Conservation (phyloP, 345 rosid genomes). For the Trapa bicornis region DNA sequence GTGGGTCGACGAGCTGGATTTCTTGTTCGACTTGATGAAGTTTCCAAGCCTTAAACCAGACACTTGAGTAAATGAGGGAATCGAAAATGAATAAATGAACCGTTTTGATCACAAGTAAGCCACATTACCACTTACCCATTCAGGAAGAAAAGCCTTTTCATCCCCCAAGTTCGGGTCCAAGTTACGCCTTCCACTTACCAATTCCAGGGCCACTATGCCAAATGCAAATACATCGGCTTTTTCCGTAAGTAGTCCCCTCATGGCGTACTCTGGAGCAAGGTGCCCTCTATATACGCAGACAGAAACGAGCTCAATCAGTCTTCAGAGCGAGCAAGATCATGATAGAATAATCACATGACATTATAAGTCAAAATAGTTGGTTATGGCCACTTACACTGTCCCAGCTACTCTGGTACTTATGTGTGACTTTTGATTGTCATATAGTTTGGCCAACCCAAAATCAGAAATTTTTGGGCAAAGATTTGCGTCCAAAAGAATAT, state of each 20-base stretch:
- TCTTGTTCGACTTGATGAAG: too few relatives aligned
- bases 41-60: too few relatives aligned
- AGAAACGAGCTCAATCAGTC: too few relatives aligned
- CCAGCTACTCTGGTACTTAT: constrained; percentile 53
- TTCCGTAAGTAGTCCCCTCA: constrained; percentile 66
- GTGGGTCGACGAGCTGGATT: too few relatives aligned
- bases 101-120: too few relatives aligned
- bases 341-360: too few relatives aligned
- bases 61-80: too few relatives aligned
- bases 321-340: too few relatives aligned
- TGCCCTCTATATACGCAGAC: constrained; percentile 30
- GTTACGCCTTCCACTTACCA: constrained; percentile 60
- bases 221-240: constrained; percentile 65
- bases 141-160: constrained; percentile 50
- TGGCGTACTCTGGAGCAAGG: constrained; percentile 66
- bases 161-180: constrained; percentile 32
- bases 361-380: background rate
- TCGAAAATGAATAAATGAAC: too few relatives aligned
- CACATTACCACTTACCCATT: constrained; percentile 30
- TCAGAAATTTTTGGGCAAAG: constrained; percentile 48
- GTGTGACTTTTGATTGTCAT: constrained; percentile 41
- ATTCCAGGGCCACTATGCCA: constrained; percentile 52
- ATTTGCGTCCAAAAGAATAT: constrained; percentile 37
- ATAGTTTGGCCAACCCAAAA: constrained; percentile 52
- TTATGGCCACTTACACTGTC: constrained; percentile 28